A percentile compares a stretch with the other conserved stretches of the same genome.
Conservation (phyloP, 139 green algal genomes). For the Tetraselmis striata region DNA sequence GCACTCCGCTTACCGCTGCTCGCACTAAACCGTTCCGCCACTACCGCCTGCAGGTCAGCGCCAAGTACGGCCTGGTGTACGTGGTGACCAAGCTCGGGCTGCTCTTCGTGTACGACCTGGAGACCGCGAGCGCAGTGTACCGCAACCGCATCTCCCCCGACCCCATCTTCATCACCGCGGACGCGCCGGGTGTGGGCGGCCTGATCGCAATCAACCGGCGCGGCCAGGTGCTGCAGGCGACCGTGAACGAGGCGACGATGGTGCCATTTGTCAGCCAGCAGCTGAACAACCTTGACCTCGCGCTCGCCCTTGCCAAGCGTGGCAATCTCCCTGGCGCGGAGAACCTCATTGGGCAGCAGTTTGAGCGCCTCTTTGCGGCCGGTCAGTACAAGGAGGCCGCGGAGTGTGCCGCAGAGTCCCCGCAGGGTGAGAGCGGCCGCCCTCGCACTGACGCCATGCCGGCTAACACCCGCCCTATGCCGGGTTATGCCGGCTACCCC, state of each 20-base stretch:
- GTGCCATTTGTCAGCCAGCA: conserved; percentile 90
- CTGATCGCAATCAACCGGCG: conserved; percentile 90
- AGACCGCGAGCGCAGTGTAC: conserved; percentile 93
- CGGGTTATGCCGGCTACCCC: no score
- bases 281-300: conserved; percentile 94
- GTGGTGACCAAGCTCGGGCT: conserved; percentile 97
- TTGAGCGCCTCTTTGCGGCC: conserved; percentile 75
- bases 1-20: no score
- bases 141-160: conserved; percentile 91
- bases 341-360: conserved; percentile 86
- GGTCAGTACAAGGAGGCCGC: conserved; percentile 96
- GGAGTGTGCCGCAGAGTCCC: conserved; percentile 87
- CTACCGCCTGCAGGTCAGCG: conserved; percentile 21
- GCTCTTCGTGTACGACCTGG: conserved; percentile 98
- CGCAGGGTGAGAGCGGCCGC: conserved; percentile 51
- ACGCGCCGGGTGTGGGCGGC: conserved; percentile 66
- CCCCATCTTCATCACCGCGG: conserved; percentile 89
- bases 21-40: no score
- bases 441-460: conserved; percentile 32
- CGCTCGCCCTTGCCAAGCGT: conserved; percentile 81
- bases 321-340: conserved; percentile 95
- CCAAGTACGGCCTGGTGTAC: conserved; percentile 88
- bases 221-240: conserved; percentile 85
- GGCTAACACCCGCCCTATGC: no score
- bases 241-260: conserved; percentile 86